These are phyloP conservation scores for Podila verticillata DNA, from an alignment of 192 early-diverging fungal genomes.

Conservation along the genomic window DNA sequence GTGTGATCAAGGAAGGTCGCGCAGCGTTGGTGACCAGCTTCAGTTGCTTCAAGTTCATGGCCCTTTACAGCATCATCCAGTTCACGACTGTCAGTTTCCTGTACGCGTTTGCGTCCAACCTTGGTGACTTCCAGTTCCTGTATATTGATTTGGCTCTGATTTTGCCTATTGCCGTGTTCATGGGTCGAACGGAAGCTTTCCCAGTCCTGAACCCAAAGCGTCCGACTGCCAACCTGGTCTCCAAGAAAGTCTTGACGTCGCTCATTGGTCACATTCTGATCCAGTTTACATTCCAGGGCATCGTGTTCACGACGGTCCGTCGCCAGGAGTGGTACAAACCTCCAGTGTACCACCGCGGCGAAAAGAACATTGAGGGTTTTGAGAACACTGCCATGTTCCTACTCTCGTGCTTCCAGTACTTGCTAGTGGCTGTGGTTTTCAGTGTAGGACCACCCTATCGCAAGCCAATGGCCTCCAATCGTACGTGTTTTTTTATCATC, in stretches of 20 bases:
- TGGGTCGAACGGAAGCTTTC: conserved; percentile 93
- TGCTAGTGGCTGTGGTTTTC: conserved; percentile 89
- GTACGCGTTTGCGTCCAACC: conserved; percentile 85
- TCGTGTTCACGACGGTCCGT: conserved; percentile 77
- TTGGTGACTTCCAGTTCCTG: conserved; percentile 97
- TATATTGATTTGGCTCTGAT: conserved; percentile 95
- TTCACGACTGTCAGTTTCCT: conserved; percentile 94
- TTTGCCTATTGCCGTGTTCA: conserved; percentile 84
- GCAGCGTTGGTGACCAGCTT: conserved; percentile 97
- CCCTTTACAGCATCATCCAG: conserved; percentile 96
- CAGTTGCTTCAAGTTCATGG: conserved; percentile 99
- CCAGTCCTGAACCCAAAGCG: conserved; percentile 76
- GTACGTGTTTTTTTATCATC: conserved; percentile 53
- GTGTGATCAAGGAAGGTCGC: conserved; percentile 91
- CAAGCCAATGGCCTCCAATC: conserved; percentile 86
- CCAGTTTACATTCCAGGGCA: conserved; percentile 81
- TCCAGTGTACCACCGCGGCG: conserved; percentile 70
- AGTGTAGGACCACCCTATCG: conserved; percentile 97
- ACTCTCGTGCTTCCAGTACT: conserved; percentile 91
- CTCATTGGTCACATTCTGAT: conserved; percentile 91
- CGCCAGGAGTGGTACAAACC: conserved; percentile 73
- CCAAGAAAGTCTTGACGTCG: conserved; percentile 91
- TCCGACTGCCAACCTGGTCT: conserved; percentile 92
- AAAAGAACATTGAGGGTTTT: conserved; percentile 75
- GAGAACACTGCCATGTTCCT: conserved; percentile 96